Evolutionary conservation across 768 basidiomycete species (phyloP).

Genomic region (Rhizopogon vulgaris): DNA sequence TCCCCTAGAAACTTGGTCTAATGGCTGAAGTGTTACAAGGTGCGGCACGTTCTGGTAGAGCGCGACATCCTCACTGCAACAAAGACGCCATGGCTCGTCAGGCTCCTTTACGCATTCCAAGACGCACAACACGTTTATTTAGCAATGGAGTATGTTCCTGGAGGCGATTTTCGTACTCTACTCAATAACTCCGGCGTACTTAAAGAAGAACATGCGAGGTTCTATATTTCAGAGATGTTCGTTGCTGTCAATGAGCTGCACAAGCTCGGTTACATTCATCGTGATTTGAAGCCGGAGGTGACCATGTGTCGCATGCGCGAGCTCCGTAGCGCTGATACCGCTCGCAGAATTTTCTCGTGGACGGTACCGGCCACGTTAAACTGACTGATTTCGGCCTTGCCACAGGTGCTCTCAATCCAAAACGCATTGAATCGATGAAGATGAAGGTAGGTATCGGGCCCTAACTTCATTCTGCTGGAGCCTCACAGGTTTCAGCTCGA

Average conservation of each 20-base stretch:
- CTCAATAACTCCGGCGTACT: slow-evolving; percentile 97
- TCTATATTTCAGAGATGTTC: slow-evolving; percentile 99
- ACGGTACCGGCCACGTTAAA: slow-evolving; percentile 94
- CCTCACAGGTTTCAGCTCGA: slow-evolving; percentile 60
- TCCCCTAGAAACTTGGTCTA: not conserved
- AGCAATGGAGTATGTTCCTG: slow-evolving; percentile 99
- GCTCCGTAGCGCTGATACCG: not conserved
- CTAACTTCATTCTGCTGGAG: not conserved
- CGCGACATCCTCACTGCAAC: slow-evolving; percentile 96
- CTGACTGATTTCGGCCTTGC: slow-evolving; percentile 97
- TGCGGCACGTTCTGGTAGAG: slow-evolving; percentile 97
- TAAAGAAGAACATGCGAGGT: slow-evolving; percentile 94
- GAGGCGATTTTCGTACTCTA: slow-evolving; percentile 96
- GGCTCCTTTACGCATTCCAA: slow-evolving; percentile 94
- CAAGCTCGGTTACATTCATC: slow-evolving; percentile 96
- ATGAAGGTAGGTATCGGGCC: slow-evolving; percentile 55
- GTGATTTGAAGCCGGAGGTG: slow-evolving; percentile 96
- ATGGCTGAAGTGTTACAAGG: slow-evolving; percentile 35
- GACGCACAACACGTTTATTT: slow-evolving; percentile 88
- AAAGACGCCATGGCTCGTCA: slow-evolving; percentile 95
- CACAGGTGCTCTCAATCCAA: slow-evolving; percentile 92
- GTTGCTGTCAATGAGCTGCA: slow-evolving; percentile 89
- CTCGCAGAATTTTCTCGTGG: slow-evolving; percentile 89
- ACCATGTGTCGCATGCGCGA: slow-evolving; percentile 9
- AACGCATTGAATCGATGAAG: slow-evolving; percentile 89